Percentiles rank a stretch among this genome's conserved stretches.
Conservation (phyloP, 768 basidiomycete species). For the Macrolepiota fuliginosa region DNA sequence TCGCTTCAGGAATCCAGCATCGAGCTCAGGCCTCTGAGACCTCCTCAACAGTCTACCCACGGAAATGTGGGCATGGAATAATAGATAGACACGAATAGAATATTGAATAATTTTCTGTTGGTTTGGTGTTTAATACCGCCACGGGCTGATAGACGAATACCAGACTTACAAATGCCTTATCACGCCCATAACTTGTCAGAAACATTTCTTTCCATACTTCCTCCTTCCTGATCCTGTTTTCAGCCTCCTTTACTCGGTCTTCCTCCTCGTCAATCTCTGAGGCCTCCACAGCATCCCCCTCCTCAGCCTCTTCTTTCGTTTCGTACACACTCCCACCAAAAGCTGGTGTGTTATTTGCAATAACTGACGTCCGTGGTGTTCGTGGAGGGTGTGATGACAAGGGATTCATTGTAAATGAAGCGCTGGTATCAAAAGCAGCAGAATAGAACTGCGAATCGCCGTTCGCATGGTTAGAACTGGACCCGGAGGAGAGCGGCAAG, state of each 20-base stretch:
- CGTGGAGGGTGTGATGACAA: conserved; percentile 77
- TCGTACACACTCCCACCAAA: conserved; percentile 45
- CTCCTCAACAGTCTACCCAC: conserved; percentile 46
- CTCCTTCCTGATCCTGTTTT: conserved; percentile 49
- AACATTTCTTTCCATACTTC: conserved; percentile 83
- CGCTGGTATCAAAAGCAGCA: conserved; percentile 54
- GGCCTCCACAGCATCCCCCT: conserved; percentile 35
- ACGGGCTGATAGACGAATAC: not conserved
- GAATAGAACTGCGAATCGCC: conserved; percentile 52
- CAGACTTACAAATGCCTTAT: conserved; percentile 77
- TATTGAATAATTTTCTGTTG: conserved; percentile 85
- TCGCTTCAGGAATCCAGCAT: conserved; percentile 54
- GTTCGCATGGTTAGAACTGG: conserved; percentile 36
- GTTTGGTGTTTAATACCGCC: not conserved
- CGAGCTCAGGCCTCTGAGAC: conserved; percentile 47
- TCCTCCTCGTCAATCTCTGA: conserved; percentile 51
- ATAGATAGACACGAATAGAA: conserved; percentile 68
- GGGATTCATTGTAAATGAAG: conserved; percentile 80
- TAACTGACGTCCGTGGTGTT: conserved; percentile 61
- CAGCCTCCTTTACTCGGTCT: conserved; percentile 40
- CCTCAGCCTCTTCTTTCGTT: conserved; percentile 37
- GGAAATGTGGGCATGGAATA: conserved; percentile 60
- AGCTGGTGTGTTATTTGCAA: conserved; percentile 33
- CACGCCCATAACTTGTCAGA: conserved; percentile 73
- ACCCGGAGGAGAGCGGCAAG: conserved; percentile 25